Percentiles rank a stretch among this genome's conserved stretches.
These are phyloP conservation scores for Aristolochia fimbriata DNA, from an alignment of 164 flowering plant genomes.

Conservation along the genomic window DNA sequence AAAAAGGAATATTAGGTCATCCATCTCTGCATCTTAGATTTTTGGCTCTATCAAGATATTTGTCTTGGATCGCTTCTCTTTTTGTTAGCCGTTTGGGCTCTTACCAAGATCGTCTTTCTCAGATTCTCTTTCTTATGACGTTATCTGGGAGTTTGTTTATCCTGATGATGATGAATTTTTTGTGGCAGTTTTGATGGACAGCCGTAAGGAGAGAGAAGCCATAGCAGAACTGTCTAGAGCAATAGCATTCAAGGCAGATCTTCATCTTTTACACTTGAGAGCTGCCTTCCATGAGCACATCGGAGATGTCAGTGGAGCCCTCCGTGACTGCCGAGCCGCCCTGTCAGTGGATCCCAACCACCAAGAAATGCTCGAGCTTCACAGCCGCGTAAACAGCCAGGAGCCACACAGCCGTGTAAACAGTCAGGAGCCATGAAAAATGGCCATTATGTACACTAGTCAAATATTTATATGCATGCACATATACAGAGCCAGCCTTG, in stretches of 20 bases:
- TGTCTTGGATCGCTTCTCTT: too few species aligned
- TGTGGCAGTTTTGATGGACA: constrained; percentile 87
- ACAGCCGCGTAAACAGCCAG: constrained; percentile 81
- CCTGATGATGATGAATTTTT: not conserved
- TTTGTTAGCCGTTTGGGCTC: too few species aligned
- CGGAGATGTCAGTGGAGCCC: constrained; percentile 65
- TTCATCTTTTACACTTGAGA: constrained; percentile 84
- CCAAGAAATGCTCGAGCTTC: constrained; percentile 92
- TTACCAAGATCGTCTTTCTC: too few species aligned
- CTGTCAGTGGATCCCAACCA: constrained; percentile 94
- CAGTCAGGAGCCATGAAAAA: constrained; percentile 71
- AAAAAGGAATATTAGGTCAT: too few species aligned
- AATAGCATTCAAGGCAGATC: constrained; percentile 91
- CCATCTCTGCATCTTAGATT: too few species aligned
- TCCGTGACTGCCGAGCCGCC: constrained; percentile 91
- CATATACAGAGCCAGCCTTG: too few species aligned
- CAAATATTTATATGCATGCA: not conserved
- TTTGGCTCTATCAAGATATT: too few species aligned
- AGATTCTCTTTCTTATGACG: too few species aligned
- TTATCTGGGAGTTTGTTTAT: not conserved
- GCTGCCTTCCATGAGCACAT: constrained; percentile 93
- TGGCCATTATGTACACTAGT: constrained; percentile 10
- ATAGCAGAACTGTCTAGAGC: constrained; percentile 88
- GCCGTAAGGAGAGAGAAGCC: constrained; percentile 85
- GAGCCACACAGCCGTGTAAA: constrained; percentile 77